A percentile compares a stretch with the other conserved stretches of the same genome.
phyloP scores from a whole-genome alignment of 768 basidiomycete genomes.

The Roridomyces roridus region DNA sequence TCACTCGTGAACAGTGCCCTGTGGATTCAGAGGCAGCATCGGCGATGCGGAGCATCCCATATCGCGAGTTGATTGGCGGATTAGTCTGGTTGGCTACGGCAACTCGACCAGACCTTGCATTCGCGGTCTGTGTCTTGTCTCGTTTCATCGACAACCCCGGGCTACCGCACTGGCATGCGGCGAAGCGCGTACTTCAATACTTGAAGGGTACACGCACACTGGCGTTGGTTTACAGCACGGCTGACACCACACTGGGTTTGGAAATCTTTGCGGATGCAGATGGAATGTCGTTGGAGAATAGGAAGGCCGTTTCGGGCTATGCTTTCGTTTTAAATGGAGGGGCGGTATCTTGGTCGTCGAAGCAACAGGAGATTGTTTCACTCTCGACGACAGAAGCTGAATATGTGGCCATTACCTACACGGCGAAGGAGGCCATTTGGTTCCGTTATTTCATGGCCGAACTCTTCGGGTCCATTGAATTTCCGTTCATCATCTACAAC shows the following conservation, averaged over 20 bases:
- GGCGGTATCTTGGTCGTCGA: too few species aligned
- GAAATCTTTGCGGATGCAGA: conserved; percentile 1
- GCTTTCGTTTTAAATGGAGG: neutral
- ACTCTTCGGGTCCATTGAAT: too few species aligned
- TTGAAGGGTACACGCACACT: too few species aligned
- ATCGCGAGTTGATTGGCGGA: too few species aligned
- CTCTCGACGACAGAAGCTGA: too few species aligned
- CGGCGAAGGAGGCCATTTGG: too few species aligned
- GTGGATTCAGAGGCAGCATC: neutral
- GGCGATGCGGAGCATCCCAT: too few species aligned
- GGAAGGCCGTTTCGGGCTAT: conserved; percentile 1
- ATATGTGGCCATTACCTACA: too few species aligned
- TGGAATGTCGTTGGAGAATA: conserved; percentile 3
- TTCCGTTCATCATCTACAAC: neutral
- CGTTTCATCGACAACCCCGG: neutral
- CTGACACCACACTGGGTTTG: neutral
- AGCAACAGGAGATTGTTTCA: too few species aligned
- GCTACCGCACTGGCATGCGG: neutral
- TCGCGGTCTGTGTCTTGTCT: neutral
- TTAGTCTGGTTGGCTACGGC: conserved; percentile 4
- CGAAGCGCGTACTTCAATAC: too few species aligned
- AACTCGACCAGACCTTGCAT: neutral
- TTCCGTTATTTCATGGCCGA: too few species aligned
- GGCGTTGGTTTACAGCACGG: too few species aligned
- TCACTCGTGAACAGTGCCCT: conserved; percentile 7